These are phyloP conservation scores for Gremmenia infestans DNA, from an alignment of 2,329 filamentous ascomycete genomes.

Conservation along the genomic window DNA sequence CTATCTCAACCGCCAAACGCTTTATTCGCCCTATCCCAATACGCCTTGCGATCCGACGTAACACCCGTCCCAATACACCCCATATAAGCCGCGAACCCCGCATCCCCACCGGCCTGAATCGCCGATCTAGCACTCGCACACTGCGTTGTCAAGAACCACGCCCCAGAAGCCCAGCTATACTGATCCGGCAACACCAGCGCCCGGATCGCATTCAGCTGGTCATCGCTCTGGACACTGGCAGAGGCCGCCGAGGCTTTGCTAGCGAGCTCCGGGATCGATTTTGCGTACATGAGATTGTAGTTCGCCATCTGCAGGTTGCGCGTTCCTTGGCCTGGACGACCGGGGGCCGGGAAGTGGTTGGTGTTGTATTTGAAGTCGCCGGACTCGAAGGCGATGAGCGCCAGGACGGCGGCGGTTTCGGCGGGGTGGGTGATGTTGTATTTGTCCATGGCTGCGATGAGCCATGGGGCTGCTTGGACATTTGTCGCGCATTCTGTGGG, in stretches of 20 bases:
- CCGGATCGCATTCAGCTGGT: slow-evolving; percentile 40
- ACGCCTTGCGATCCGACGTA: slow-evolving; percentile 40
- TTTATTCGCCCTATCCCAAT: slow-evolving; percentile 45
- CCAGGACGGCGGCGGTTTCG: slow-evolving; percentile 56
- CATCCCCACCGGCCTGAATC: slow-evolving; percentile 38
- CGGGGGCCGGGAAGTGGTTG: slow-evolving; percentile 48
- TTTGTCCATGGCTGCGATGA: slow-evolving; percentile 46
- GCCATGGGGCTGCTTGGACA: slow-evolving; percentile 43
- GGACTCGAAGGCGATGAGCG: slow-evolving; percentile 57
- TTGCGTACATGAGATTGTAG: slow-evolving; percentile 52
- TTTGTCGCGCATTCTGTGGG: slow-evolving; percentile 50
- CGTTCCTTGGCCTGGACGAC: slow-evolving; percentile 54
- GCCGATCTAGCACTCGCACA: slow-evolving; percentile 43
- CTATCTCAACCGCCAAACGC: slow-evolving; percentile 33
- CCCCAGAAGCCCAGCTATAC: slow-evolving; percentile 52
- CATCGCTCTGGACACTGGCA: slow-evolving; percentile 29
- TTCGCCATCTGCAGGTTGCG: slow-evolving; percentile 58
- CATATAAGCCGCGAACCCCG: slow-evolving; percentile 50
- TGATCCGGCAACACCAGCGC: slow-evolving; percentile 45
- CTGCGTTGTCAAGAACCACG: slow-evolving; percentile 56
- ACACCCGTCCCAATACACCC: slow-evolving; percentile 47
- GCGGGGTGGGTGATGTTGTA: slow-evolving; percentile 47
- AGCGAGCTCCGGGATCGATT: slow-evolving; percentile 39
- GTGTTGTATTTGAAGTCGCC: slow-evolving; percentile 57
- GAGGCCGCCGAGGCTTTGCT: slow-evolving; percentile 28